A percentile compares a stretch with the other conserved stretches of the same genome.
Evolutionary conservation across 495 filamentous ascomycete genomes (phyloP).

Genomic region (Neurospora sp.): DNA sequence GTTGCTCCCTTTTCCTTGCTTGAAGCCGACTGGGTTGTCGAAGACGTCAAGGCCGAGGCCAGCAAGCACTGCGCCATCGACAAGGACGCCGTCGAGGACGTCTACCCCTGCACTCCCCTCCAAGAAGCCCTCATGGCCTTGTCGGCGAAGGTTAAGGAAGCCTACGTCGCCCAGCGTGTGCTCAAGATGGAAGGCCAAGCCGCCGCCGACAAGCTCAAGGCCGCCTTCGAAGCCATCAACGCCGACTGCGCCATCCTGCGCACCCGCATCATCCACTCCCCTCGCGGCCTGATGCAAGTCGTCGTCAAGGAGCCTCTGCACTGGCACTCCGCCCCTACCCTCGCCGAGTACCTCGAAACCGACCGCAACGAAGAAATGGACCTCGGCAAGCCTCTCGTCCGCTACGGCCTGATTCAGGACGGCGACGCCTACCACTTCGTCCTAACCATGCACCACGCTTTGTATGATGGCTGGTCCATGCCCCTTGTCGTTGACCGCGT

Average conservation of each 20-base stretch:
- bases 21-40: slow-evolving; percentile 13
- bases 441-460: slow-evolving; percentile 55
- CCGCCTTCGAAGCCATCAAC: slow-evolving; percentile 41
- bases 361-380: slow-evolving; percentile 38
- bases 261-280: slow-evolving; percentile 46
- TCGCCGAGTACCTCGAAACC: slow-evolving; percentile 37
- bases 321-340: slow-evolving; percentile 33
- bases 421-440: slow-evolving; percentile 36
- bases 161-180: slow-evolving; percentile 47
- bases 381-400: slow-evolving; percentile 44
- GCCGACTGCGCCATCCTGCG: slow-evolving; percentile 44
- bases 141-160: slow-evolving; percentile 45
- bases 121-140: slow-evolving; percentile 61
- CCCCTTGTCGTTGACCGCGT: slow-evolving; percentile 46
- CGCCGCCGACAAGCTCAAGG: slow-evolving; percentile 29
- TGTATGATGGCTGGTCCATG: slow-evolving; percentile 63
- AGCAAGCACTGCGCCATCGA: slow-evolving; percentile 21
- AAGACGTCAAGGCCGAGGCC: slow-evolving; percentile 16
- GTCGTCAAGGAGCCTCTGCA: slow-evolving; percentile 41
- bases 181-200: slow-evolving; percentile 24
- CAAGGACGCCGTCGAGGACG: slow-evolving; percentile 38
- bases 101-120: slow-evolving; percentile 60
- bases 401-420: slow-evolving; percentile 42
- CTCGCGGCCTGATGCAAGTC: slow-evolving; percentile 48
- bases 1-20: slow-evolving; percentile 24